Conservation (phyloP, 495 filamentous ascomycete species). For the Penicillium ochrochloron region DNA sequence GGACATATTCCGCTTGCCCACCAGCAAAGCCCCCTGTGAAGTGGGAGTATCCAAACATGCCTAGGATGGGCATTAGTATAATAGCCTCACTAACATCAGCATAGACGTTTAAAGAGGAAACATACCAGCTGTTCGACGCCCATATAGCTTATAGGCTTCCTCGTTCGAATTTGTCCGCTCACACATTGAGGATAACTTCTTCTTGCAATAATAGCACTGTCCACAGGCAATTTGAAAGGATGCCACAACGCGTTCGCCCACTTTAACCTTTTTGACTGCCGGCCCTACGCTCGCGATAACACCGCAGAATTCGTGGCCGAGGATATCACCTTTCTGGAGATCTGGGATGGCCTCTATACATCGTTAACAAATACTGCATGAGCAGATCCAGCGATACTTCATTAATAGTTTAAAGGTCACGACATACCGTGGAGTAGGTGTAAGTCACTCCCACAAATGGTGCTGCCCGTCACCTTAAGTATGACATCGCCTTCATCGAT, state of each 20-base stretch:
- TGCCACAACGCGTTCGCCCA: constrained; percentile 6
- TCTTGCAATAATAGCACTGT: constrained; percentile 12
- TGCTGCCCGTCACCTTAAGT: constrained; percentile 76
- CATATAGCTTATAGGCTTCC: neutral
- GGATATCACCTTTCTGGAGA: constrained; percentile 18
- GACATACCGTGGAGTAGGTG: constrained; percentile 67
- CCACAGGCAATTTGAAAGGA: constrained; percentile 13
- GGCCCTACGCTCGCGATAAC: constrained; percentile 1
- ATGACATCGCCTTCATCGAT: constrained; percentile 76
- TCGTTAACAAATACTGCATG: constrained; percentile 11
- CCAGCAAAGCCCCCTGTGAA: constrained; percentile 9
- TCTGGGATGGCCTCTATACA: constrained; percentile 23
- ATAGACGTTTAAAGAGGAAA: neutral
- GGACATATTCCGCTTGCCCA: constrained; percentile 13
- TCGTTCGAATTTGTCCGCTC: constrained; percentile 9
- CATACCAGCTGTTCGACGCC: constrained; percentile 12
- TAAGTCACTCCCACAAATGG: constrained; percentile 80
- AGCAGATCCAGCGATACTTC: constrained; percentile 2
- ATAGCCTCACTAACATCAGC: neutral
- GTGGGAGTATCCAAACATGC: constrained; percentile 15
- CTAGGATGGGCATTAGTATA: neutral
- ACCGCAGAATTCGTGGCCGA: constrained; percentile 14
- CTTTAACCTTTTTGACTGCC: constrained; percentile 11
- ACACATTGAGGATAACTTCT: constrained; percentile 13
- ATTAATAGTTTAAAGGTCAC: neutral